Evolutionary conservation across 2,329 filamentous ascomycete genomes (phyloP).

Genomic region (Fusarium brevicatenulatum): DNA sequence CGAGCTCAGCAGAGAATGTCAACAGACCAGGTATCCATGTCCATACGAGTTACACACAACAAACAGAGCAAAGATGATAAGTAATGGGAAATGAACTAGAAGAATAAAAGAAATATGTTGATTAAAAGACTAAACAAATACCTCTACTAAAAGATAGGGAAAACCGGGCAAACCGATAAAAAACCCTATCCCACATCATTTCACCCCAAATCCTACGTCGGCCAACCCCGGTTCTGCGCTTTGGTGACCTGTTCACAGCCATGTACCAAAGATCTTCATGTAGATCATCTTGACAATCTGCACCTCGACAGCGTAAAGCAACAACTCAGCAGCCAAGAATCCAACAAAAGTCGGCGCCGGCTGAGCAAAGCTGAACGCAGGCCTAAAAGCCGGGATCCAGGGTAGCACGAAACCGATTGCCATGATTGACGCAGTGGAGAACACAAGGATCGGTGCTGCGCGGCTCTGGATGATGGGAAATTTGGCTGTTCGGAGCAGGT

Average conservation of each 20-base stretch:
- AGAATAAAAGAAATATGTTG: too few species aligned
- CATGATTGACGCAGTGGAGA: not conserved
- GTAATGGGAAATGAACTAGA: not conserved
- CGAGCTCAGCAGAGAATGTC: not conserved
- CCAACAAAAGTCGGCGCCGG: not conserved
- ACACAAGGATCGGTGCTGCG: not conserved
- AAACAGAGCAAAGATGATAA: not conserved
- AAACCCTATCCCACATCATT: not conserved
- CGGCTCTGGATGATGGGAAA: not conserved
- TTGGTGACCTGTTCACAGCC: not conserved
- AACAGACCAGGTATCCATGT: not conserved
- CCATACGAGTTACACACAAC: not conserved
- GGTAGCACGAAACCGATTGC: not conserved
- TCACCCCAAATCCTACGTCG: too few species aligned
- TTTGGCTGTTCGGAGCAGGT: not conserved
- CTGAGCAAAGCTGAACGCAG: not conserved
- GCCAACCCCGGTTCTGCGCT: too few species aligned
- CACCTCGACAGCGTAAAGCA: not conserved
- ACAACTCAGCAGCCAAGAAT: not conserved
- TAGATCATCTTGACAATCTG: constrained; percentile 1
- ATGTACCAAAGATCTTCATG: not conserved
- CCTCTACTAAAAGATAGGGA: not conserved
- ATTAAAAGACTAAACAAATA: not conserved
- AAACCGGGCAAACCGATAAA: not conserved
- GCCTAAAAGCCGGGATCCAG: not conserved